Evolutionary conservation across 2,329 filamentous ascomycete genomes (phyloP).

Genomic region (Ophiocordyceps australis): DNA sequence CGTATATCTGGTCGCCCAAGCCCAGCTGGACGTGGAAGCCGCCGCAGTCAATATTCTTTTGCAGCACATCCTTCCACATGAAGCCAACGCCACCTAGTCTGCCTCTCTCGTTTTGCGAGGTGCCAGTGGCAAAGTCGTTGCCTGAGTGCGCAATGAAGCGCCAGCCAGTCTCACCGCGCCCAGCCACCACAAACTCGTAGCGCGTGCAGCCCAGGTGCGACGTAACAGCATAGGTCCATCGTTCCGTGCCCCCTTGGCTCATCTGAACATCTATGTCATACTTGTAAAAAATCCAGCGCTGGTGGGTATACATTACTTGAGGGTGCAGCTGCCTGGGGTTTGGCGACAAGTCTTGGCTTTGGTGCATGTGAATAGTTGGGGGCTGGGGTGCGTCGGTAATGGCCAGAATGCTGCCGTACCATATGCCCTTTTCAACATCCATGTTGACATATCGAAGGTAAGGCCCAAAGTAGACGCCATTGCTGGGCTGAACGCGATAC

Average conservation of each 20-base stretch:
- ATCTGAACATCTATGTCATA: conserved; percentile 85
- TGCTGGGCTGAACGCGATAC: conserved; percentile 85
- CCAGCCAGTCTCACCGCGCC: conserved; percentile 80
- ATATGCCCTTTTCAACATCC: conserved; percentile 78
- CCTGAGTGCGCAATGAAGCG: conserved; percentile 91
- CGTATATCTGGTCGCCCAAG: conserved; percentile 87
- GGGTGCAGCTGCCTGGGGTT: conserved; percentile 79
- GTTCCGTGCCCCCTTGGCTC: conserved; percentile 61
- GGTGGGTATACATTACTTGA: conserved; percentile 70
- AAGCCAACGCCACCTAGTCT: conserved; percentile 78
- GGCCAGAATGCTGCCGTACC: conserved; percentile 86
- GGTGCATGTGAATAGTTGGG: conserved; percentile 88
- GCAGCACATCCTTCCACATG: conserved; percentile 98
- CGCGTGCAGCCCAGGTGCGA: conserved; percentile 94
- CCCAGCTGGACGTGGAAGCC: conserved; percentile 92
- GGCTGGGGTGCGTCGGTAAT: conserved; percentile 83
- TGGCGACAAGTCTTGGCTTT: conserved; percentile 76
- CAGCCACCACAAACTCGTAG: conserved; percentile 92
- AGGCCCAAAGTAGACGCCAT: conserved; percentile 94
- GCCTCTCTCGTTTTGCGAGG: conserved; percentile 68
- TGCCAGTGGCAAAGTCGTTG: conserved; percentile 84
- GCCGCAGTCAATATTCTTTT: conserved; percentile 91
- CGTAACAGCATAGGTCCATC: conserved; percentile 97
- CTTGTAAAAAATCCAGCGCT: conserved; percentile 88
- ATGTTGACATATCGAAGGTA: conserved; percentile 95